A percentile compares a stretch with the other conserved stretches of the same genome.
These are phyloP conservation scores for Dorcoceras hygrometricum DNA, from an alignment of 257 asterid species.

Conservation along the genomic window DNA sequence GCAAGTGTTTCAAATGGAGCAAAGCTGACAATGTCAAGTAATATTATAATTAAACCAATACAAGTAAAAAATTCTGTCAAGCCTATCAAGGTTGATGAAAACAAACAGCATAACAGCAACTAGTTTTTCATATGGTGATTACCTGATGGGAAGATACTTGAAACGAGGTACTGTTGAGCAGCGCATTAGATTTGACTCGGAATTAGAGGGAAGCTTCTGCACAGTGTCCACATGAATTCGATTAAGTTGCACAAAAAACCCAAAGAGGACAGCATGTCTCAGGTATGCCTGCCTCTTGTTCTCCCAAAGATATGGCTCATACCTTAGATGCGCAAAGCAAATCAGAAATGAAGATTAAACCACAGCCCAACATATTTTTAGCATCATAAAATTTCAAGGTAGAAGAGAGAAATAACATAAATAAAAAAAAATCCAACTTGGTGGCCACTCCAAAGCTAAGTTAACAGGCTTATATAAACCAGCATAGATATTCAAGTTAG, in stretches of 20 bases:
- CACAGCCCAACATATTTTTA: slow-evolving; percentile 8
- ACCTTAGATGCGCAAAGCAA: slow-evolving; percentile 47
- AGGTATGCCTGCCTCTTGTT: slow-evolving; percentile 88
- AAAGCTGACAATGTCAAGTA: slow-evolving; percentile 3
- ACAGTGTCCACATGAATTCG: slow-evolving; percentile 65
- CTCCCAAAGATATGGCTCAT: slow-evolving; percentile 96
- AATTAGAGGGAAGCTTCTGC: slow-evolving; percentile 78
- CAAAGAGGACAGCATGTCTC: slow-evolving; percentile 91
- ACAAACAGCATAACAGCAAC: slow-evolving; percentile 4
- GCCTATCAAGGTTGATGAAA: slow-evolving; percentile 5
- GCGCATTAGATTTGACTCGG: slow-evolving; percentile 92
- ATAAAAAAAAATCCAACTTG: neutral
- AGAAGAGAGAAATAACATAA: neutral
- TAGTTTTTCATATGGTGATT: slow-evolving; percentile 14
- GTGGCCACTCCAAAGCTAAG: neutral
- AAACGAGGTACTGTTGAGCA: slow-evolving; percentile 97
- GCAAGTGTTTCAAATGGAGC: neutral
- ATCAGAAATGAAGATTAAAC: slow-evolving; percentile 25
- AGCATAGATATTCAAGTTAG: neutral
- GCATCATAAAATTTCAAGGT: slow-evolving; percentile 15
- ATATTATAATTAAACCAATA: neutral
- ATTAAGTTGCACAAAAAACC: slow-evolving; percentile 94
- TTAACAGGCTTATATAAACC: neutral
- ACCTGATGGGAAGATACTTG: slow-evolving; percentile 99
- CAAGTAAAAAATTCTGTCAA: neutral